These are phyloP conservation scores for Brassica incana DNA, from an alignment of 345 rosid genomes.

Conservation along the genomic window DNA sequence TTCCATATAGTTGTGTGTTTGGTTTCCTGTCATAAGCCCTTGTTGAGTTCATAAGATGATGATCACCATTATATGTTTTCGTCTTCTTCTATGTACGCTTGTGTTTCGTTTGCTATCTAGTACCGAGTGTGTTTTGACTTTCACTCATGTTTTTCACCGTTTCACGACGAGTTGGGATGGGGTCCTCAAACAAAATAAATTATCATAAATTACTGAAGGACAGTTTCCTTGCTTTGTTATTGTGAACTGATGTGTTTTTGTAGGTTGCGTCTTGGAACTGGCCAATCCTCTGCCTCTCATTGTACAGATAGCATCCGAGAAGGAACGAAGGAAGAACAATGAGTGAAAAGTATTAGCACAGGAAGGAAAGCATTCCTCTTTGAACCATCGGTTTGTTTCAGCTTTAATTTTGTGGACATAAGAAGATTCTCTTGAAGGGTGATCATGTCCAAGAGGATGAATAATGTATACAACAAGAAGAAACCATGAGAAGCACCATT, in stretches of 20 bases:
- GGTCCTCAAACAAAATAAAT: neutral
- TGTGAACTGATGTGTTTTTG: neutral
- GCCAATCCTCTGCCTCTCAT: conserved; percentile 4
- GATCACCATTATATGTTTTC: neutral
- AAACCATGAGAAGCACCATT: no score
- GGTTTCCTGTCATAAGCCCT: conserved; percentile 1
- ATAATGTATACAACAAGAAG: no score
- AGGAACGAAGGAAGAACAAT: conserved; percentile 45
- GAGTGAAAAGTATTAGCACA: conserved; percentile 35
- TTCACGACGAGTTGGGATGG: neutral
- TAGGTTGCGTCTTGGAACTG: conserved; percentile 25
- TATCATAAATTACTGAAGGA: no score
- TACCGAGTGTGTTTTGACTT: neutral
- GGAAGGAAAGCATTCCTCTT: conserved; percentile 34
- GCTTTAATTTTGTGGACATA: conserved; percentile 4
- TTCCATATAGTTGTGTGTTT: neutral
- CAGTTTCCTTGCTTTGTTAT: neutral
- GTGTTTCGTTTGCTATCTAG: neutral
- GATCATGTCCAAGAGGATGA: no score
- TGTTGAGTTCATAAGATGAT: conserved; percentile 1
- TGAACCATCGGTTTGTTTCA: conserved; percentile 25
- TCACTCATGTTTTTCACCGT: neutral
- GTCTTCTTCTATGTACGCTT: neutral
- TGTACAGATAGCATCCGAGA: conserved; percentile 50
- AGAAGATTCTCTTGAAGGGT: neutral